Percentiles rank a stretch among this genome's conserved stretches.
Conservation (phyloP, 176 grass and related monocot species). For the Canna indica region DNA sequence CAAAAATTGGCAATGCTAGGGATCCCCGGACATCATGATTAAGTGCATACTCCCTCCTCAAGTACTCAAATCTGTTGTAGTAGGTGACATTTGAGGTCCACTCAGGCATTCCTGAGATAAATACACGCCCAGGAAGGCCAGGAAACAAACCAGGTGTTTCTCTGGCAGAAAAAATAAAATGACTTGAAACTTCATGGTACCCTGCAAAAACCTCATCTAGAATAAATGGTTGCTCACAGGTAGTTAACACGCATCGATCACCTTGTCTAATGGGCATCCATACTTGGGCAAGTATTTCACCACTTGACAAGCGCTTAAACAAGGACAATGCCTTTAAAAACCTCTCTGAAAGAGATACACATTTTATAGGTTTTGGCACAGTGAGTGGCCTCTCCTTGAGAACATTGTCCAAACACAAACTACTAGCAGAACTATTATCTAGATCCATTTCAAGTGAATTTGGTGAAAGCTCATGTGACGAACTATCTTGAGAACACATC, state of each 20-base stretch:
- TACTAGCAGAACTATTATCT: not conserved
- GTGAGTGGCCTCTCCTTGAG: not conserved
- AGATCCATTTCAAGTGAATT: not conserved
- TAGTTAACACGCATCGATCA: slow-evolving; percentile 31
- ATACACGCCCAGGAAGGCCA: slow-evolving; percentile 52
- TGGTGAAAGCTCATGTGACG: not conserved
- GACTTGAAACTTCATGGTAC: slow-evolving; percentile 47
- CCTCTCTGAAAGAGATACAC: slow-evolving; percentile 31
- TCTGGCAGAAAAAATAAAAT: slow-evolving; percentile 41
- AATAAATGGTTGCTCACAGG: slow-evolving; percentile 46
- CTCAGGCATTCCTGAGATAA: slow-evolving; percentile 44
- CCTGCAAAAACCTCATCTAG: slow-evolving; percentile 38
- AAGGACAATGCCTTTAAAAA: slow-evolving; percentile 43
- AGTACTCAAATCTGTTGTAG: slow-evolving; percentile 35
- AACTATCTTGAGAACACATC: slow-evolving; percentile 2
- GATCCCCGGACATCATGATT: slow-evolving; percentile 43
- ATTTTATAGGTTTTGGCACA: slow-evolving; percentile 15
- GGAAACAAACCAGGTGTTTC: slow-evolving; percentile 37
- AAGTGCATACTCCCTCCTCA: slow-evolving; percentile 40
- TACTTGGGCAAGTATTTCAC: slow-evolving; percentile 37
- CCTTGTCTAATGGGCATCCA: slow-evolving; percentile 45
- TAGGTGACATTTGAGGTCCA: slow-evolving; percentile 56
- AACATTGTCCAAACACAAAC: not conserved
- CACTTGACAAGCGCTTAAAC: slow-evolving; percentile 27
- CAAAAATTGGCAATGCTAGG: slow-evolving; percentile 44